phyloP scores from a whole-genome alignment of 2,329 filamentous ascomycete species.

The Scleromitrula shiraiana region DNA sequence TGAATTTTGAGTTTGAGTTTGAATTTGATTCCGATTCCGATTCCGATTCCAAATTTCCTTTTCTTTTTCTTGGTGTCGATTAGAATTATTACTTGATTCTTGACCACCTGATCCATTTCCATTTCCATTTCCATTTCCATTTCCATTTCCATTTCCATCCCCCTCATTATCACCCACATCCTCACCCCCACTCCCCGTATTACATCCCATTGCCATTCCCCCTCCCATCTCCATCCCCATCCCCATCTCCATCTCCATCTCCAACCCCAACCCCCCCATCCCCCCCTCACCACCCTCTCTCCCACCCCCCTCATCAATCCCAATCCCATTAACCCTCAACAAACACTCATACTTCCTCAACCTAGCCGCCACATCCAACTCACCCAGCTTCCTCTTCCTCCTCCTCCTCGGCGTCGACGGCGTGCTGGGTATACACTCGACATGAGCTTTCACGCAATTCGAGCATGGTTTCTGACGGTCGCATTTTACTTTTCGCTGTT shows the following conservation, averaged over 20 bases:
- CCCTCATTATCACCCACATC: too few relatives aligned
- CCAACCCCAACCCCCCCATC: background rate
- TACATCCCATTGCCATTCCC: too few relatives aligned
- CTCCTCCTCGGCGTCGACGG: slow-evolving; percentile 21
- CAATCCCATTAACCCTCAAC: slow-evolving; percentile 22
- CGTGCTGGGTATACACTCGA: slow-evolving; percentile 23
- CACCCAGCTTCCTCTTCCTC: slow-evolving; percentile 22
- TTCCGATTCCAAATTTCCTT: background rate
- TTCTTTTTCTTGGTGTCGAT: background rate
- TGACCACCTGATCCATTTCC: background rate
- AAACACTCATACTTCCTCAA: slow-evolving; percentile 24
- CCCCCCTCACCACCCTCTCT: too few relatives aligned
- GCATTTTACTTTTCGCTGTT: slow-evolving; percentile 27
- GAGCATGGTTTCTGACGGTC: slow-evolving; percentile 27
- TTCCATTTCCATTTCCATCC: background rate
- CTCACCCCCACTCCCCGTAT: too few relatives aligned
- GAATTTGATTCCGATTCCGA: too few relatives aligned
- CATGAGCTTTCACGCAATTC: slow-evolving; percentile 26
- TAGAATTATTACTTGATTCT: background rate
- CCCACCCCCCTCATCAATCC: slow-evolving; percentile 21
- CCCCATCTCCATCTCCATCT: slow-evolving; percentile 3
- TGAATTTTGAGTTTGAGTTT: too few relatives aligned
- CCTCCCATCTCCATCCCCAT: background rate
- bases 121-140: background rate
- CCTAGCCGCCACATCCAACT: slow-evolving; percentile 22